Base-by-base conservation (phyloP, 345 rosid genomes). In the Sapria himalayana region DNA sequence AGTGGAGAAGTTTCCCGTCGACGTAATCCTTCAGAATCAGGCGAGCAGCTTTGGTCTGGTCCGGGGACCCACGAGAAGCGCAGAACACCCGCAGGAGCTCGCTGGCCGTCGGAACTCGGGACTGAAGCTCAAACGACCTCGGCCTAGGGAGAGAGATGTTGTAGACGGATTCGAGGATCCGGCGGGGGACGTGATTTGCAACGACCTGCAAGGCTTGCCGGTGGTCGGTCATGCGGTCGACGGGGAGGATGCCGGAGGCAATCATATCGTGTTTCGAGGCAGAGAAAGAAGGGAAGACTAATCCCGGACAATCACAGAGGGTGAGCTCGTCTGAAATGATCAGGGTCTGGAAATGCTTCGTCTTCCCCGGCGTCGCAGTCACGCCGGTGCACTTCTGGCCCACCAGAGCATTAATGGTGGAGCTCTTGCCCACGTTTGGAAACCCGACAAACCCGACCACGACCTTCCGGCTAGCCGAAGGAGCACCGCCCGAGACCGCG, bases 391-490 rank as follows among this genome's bases (percentile, higher is more conserved):
- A 64, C 58, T 86, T 86, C 65, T 86, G 91, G 46, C 94, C 93
- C 3, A 76, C 85, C 60, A 86, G 54, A 38, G 97, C 94, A 55
- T 86, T 86, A 59, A 82, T 86, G 9, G 92, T 81, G 2, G 97
- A 86, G 37, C 97, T 78, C 56, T 86, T 86, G 21, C 97, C 94
- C 19, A 78, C 97, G 57, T 86, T 86, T 2, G 97, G 97, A 52
- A 78, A 86, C 41, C 97, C 97, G 46, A 86, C 80, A 33, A 78
- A 81, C 41, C 97, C 97, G 38, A 76, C 92, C 34, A 72, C 59
- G 32, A 73, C 97, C 39, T 50, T 64, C 46, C 56, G 60, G 5
- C 56, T 43, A 14, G 45, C 44, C 15, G 45, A 40, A 31, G 52
- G 41, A 51, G 43, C 55, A 41, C 20, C 25, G 17, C 38, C 15